Evolutionary conservation across 2,329 filamentous ascomycete species (phyloP).

Genomic region (Sarocladium oryzae): DNA sequence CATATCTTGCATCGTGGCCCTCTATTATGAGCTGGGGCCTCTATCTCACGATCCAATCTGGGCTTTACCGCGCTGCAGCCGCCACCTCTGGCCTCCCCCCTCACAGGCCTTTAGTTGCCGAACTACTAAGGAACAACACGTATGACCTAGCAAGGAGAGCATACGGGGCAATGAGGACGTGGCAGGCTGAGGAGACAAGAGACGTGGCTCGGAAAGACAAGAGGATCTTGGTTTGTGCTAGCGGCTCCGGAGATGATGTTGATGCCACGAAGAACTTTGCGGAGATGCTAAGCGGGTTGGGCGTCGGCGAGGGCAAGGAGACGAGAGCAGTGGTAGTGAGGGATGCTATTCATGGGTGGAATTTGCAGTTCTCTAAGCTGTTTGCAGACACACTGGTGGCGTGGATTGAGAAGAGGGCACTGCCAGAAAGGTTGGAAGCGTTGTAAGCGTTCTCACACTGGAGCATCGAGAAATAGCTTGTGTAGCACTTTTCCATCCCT

Average conservation of each 20-base stretch:
- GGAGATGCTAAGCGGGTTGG: conserved; percentile 15
- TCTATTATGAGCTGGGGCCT: conserved; percentile 5
- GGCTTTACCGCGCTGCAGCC: conserved; percentile 2
- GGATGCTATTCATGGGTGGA: conserved; percentile 31
- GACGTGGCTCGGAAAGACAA: conserved; percentile 7
- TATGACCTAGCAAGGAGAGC: conserved; percentile 5
- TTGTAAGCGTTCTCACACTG: background rate
- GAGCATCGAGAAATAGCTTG: too few relatives aligned
- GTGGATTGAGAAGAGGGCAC: conserved; percentile 22
- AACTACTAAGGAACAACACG: conserved; percentile 5
- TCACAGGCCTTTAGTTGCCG: background rate
- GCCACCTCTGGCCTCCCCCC: background rate
- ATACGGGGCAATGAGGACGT: conserved; percentile 5
- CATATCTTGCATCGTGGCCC: background rate
- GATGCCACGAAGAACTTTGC: conserved; percentile 20
- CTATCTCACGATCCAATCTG: conserved; percentile 6
- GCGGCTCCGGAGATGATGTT: conserved; percentile 3
- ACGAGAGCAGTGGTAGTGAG: conserved; percentile 22
- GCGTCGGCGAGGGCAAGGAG: conserved; percentile 13
- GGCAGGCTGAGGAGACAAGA: conserved; percentile 5
- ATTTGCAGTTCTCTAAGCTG: conserved; percentile 28
- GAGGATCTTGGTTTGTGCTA: conserved; percentile 5
- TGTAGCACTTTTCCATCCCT: too few relatives aligned
- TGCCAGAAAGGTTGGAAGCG: conserved; percentile 15
- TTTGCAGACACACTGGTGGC: conserved; percentile 27